Conservation (phyloP, 2,329 filamentous ascomycete genomes). For the Diaporthe australafricana region DNA sequence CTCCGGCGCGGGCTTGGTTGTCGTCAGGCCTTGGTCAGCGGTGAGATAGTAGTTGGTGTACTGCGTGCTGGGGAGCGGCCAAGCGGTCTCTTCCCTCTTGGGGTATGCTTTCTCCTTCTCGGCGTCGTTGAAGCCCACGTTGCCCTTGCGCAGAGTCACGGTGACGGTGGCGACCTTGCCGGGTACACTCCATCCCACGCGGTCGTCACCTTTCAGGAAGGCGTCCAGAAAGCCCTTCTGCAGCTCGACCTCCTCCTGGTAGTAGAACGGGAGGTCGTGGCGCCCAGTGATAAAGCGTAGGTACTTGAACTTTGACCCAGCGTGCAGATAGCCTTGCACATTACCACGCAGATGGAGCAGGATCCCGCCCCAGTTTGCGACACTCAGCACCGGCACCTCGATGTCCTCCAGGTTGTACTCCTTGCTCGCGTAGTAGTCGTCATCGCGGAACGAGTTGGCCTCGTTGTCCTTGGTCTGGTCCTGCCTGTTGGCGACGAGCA, state of each 20-base stretch:
- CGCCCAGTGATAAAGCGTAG: constrained; percentile 76
- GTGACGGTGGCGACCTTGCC: constrained; percentile 71
- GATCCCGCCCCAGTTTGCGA: constrained; percentile 80
- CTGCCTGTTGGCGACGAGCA: constrained; percentile 59
- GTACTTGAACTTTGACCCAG: constrained; percentile 76
- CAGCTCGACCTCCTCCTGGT: constrained; percentile 74
- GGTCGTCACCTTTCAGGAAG: constrained; percentile 76
- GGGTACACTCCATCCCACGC: constrained; percentile 67
- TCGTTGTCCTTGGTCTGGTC: constrained; percentile 61
- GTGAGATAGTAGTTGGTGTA: constrained; percentile 73
- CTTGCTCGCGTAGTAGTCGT: constrained; percentile 72
- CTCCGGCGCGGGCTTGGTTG: constrained; percentile 43
- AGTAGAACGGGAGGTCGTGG: constrained; percentile 80
- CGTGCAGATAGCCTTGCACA: constrained; percentile 72
- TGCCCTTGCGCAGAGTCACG: constrained; percentile 72
- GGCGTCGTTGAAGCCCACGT: constrained; percentile 75
- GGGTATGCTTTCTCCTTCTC: constrained; percentile 67
- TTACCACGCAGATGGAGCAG: constrained; percentile 77
- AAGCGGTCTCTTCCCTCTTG: constrained; percentile 69
- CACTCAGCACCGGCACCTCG: constrained; percentile 73
- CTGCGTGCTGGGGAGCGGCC: constrained; percentile 74
- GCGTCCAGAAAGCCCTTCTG: constrained; percentile 77
- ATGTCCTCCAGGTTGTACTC: constrained; percentile 75
- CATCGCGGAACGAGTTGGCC: constrained; percentile 68
- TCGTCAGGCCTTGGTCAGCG: constrained; percentile 54